phyloP scores from a whole-genome alignment of 1,284 basidiomycete species.

The Marasmius tenuissimus region DNA sequence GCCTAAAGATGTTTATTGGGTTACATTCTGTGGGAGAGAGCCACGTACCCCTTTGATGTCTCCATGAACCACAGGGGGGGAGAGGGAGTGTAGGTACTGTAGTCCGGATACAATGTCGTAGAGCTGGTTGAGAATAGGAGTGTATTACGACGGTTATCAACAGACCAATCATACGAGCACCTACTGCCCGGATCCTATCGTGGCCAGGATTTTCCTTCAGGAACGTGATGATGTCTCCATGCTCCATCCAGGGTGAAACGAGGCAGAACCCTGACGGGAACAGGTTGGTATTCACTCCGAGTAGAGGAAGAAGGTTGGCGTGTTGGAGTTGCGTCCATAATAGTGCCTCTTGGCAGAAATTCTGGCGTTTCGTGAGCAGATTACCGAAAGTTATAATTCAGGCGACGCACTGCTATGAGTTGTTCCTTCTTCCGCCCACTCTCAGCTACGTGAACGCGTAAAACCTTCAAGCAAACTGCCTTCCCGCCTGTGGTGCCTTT shows the following conservation, averaged over 20 bases:
- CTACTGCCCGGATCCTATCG: background rate
- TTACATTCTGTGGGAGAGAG: background rate
- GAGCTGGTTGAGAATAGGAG: background rate
- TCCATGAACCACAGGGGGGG: constrained; percentile 5
- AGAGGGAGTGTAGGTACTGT: constrained; percentile 5
- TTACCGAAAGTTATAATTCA: background rate
- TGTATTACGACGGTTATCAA: no score
- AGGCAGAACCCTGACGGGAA: constrained; percentile 4
- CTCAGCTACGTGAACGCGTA: constrained; percentile 1
- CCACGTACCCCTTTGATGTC: constrained; percentile 10
- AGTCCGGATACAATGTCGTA: constrained; percentile 4
- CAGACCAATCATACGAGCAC: no score
- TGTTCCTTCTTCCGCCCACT: background rate
- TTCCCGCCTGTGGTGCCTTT: background rate
- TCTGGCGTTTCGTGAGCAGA: background rate
- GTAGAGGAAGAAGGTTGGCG: constrained; percentile 8
- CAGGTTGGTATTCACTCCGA: constrained; percentile 7
- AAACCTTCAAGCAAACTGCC: constrained; percentile 7
- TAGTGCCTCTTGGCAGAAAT: constrained; percentile 13
- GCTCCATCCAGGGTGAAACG: constrained; percentile 11
- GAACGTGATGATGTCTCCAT: constrained; percentile 8
- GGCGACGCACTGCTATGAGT: background rate
- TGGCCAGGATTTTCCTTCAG: constrained; percentile 4
- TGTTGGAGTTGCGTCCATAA: constrained; percentile 14
- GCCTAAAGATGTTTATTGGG: background rate